A percentile compares a stretch with the other conserved stretches of the same genome.
Evolutionary conservation across 2,329 filamentous ascomycete species (phyloP).

Genomic region (Cladophialophora carrionii): DNA sequence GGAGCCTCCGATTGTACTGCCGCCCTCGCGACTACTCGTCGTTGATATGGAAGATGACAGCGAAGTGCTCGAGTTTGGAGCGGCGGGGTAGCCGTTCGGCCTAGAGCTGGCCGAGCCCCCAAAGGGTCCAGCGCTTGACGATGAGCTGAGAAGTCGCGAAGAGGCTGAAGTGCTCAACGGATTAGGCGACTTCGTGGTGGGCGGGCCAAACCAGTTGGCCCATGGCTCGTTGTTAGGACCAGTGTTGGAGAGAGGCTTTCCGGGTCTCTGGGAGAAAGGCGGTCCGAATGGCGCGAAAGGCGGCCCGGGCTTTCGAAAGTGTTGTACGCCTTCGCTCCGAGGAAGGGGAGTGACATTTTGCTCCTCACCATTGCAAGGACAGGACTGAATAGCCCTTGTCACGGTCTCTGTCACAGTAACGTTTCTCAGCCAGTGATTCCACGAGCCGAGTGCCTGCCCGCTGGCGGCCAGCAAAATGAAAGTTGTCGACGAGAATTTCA

Average conservation of each 20-base stretch:
- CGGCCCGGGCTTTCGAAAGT: not conserved
- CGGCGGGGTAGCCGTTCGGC: slow-evolving; percentile 1
- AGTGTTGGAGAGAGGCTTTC: not conserved
- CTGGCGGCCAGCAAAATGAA: slow-evolving; percentile 26
- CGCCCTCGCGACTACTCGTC: not conserved
- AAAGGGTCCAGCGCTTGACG: slow-evolving; percentile 26
- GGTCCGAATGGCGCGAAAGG: slow-evolving; percentile 6
- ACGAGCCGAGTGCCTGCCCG: slow-evolving; percentile 22
- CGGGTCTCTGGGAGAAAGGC: slow-evolving; percentile 1
- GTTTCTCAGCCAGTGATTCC: slow-evolving; percentile 26
- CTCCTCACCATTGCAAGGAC: slow-evolving; percentile 33
- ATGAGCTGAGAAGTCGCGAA: slow-evolving; percentile 42
- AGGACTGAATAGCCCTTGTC: slow-evolving; percentile 24
- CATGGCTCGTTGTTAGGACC: slow-evolving; percentile 21
- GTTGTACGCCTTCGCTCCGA: slow-evolving; percentile 7
- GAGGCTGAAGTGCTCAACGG: not conserved
- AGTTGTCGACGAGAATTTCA: slow-evolving; percentile 27
- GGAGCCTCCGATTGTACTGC: not conserved
- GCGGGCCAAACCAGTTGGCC: slow-evolving; percentile 16
- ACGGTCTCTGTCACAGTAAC: slow-evolving; percentile 29
- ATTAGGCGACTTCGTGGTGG: not conserved
- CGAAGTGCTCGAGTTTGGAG: not conserved
- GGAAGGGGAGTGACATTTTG: slow-evolving; percentile 12
- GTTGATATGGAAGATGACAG: slow-evolving; percentile 9
- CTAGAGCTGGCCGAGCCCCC: slow-evolving; percentile 9